These are phyloP conservation scores for Geosmithia putterillii DNA, from an alignment of 2,329 filamentous ascomycete genomes.

Conservation along the genomic window DNA sequence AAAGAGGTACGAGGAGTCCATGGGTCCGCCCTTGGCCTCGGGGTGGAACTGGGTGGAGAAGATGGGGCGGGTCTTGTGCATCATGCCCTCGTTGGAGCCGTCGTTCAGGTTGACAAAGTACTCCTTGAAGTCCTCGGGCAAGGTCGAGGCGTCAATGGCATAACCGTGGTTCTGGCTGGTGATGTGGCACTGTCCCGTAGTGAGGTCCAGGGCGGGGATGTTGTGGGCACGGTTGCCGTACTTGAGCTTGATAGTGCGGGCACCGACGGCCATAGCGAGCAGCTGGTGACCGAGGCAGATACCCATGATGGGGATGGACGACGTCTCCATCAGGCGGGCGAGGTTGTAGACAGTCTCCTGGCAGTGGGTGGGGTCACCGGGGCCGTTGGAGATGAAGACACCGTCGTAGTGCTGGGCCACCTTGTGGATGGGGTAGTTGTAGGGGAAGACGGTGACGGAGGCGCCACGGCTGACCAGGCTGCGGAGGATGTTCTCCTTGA, in stretches of 20 bases:
- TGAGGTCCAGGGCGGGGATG: slow-evolving; percentile 89
- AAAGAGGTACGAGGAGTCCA: slow-evolving; percentile 92
- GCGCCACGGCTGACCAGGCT: slow-evolving; percentile 86
- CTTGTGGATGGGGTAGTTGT: slow-evolving; percentile 96
- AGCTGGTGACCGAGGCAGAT: slow-evolving; percentile 98
- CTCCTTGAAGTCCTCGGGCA: slow-evolving; percentile 84
- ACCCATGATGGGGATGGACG: slow-evolving; percentile 87
- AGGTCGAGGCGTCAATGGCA: slow-evolving; percentile 74
- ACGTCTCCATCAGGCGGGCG: slow-evolving; percentile 78
- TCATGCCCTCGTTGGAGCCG: slow-evolving; percentile 93
- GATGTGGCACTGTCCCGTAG: slow-evolving; percentile 95
- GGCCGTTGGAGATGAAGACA: slow-evolving; percentile 98
- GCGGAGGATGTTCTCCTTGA: slow-evolving; percentile 98
- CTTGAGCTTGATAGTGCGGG: slow-evolving; percentile 91
- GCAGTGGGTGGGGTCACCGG: slow-evolving; percentile 95
- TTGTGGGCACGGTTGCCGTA: slow-evolving; percentile 99
- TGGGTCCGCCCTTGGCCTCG: slow-evolving; percentile 91
- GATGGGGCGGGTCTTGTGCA: slow-evolving; percentile 90
- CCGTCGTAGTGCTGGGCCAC: slow-evolving; percentile 95
- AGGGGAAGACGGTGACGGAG: slow-evolving; percentile 89
- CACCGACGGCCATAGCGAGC: slow-evolving; percentile 78
- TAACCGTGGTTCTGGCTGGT: slow-evolving; percentile 98
- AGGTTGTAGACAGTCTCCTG: slow-evolving; percentile 90
- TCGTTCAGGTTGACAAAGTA: slow-evolving; percentile 99
- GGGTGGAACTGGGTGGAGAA: slow-evolving; percentile 99